These are phyloP conservation scores for Casuarina glauca DNA, from an alignment of 306 rosid species.

Conservation along the genomic window DNA sequence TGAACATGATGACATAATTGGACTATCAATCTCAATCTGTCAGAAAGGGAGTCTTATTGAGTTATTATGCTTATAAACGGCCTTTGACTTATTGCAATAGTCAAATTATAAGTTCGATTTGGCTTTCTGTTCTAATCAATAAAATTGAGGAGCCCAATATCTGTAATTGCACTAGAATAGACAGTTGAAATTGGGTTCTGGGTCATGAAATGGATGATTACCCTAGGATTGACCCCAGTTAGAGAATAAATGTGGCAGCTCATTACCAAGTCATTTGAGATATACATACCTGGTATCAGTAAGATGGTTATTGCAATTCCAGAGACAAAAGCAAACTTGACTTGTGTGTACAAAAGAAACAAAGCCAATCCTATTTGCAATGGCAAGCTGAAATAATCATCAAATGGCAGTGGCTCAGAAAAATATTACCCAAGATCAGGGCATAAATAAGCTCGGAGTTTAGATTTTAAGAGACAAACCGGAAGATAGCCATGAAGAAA, in stretches of 20 bases:
- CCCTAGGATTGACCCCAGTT: background rate
- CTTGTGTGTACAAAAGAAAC: conserved; percentile 85
- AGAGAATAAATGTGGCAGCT: conserved; percentile 6
- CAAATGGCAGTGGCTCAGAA: conserved; percentile 21
- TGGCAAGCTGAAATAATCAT: conserved; percentile 79
- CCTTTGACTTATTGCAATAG: too few relatives aligned
- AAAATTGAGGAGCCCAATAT: too few relatives aligned
- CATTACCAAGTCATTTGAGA: background rate
- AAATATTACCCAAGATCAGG: conserved; percentile 12
- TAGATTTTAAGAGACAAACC: background rate
- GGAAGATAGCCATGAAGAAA: background rate
- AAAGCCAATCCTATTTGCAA: conserved; percentile 92
- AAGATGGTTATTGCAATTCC: conserved; percentile 83
- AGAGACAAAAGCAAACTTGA: conserved; percentile 88
- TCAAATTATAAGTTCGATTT: too few relatives aligned
- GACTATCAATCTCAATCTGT: too few relatives aligned
- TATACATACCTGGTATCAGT: conserved; percentile 84
- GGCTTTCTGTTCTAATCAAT: too few relatives aligned
- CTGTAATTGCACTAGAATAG: too few relatives aligned
- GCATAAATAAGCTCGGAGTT: conserved; percentile 4
- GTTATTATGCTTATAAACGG: too few relatives aligned
- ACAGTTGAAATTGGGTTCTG: too few relatives aligned
- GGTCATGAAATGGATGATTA: background rate
- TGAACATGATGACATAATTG: too few relatives aligned
- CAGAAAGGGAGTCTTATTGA: too few relatives aligned